These are phyloP conservation scores for barley (Hordeum vulgare) DNA, from an alignment of 176 grass and related monocot genomes.

Conservation along the genomic window MorexV3_pseudomolecules_assembly NC_058524.1:439833628-439834127, in stretches of 20 bases:
- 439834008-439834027: slow-evolving; percentile 91
- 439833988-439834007: slow-evolving; percentile 48
- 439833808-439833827: slow-evolving; percentile 91
- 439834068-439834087: slow-evolving; percentile 97
- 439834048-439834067: slow-evolving; percentile 93
- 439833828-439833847: slow-evolving; percentile 95
- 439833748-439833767: slow-evolving; percentile 86
- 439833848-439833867: background rate
- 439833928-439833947: slow-evolving; percentile 20
- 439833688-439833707: slow-evolving; percentile 22
- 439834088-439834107: slow-evolving; percentile 65
- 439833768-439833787: slow-evolving; percentile 98
- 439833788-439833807: slow-evolving; percentile 71
- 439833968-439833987: slow-evolving; percentile 61
- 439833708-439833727: slow-evolving; percentile 56
- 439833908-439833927: background rate
- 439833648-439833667: slow-evolving; percentile 78
- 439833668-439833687: slow-evolving; percentile 62
- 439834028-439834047: slow-evolving; percentile 86
- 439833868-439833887: slow-evolving; percentile 8
- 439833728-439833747: slow-evolving; percentile 79
- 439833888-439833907: background rate
- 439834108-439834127: background rate
- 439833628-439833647: slow-evolving; percentile 45
- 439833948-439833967: slow-evolving; percentile 92